Conservation (phyloP, 106 monocot genomes). For the Phalaenopsis aphrodite region DNA sequence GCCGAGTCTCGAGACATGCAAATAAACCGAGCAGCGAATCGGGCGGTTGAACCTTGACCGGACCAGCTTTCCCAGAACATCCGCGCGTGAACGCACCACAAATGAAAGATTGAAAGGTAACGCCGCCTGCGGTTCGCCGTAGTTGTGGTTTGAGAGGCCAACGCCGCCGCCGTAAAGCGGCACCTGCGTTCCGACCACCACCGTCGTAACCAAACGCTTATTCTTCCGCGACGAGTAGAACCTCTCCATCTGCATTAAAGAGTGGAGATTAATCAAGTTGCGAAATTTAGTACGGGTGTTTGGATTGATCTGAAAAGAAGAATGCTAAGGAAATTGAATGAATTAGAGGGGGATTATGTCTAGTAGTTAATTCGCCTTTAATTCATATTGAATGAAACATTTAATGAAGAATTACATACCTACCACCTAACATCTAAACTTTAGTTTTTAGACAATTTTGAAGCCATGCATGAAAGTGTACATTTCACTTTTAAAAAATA, state of each 20-base stretch:
- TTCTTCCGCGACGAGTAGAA: slow-evolving; percentile 80
- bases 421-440: no score
- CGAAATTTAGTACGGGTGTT: no score
- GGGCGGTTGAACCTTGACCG: slow-evolving; percentile 68
- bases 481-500: no score
- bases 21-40: slow-evolving; percentile 42
- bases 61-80: slow-evolving; percentile 70
- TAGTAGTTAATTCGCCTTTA: no score
- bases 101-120: slow-evolving; percentile 57
- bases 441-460: no score
- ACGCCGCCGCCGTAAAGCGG: slow-evolving; percentile 87
- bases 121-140: slow-evolving; percentile 31
- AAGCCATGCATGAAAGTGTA: no score
- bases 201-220: slow-evolving; percentile 32
- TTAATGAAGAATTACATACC: no score
- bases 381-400: no score
- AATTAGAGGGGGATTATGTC: no score
- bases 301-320: no score
- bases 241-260: slow-evolving; percentile 44
- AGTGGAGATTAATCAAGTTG: no score
- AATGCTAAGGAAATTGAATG: no score
- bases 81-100: slow-evolving; percentile 46
- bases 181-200: slow-evolving; percentile 37
- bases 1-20: slow-evolving; percentile 45
- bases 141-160: slow-evolving; percentile 37